Conservation (phyloP, 2,329 filamentous ascomycete species). For the Ceratocystis cacaofunesta region DNA sequence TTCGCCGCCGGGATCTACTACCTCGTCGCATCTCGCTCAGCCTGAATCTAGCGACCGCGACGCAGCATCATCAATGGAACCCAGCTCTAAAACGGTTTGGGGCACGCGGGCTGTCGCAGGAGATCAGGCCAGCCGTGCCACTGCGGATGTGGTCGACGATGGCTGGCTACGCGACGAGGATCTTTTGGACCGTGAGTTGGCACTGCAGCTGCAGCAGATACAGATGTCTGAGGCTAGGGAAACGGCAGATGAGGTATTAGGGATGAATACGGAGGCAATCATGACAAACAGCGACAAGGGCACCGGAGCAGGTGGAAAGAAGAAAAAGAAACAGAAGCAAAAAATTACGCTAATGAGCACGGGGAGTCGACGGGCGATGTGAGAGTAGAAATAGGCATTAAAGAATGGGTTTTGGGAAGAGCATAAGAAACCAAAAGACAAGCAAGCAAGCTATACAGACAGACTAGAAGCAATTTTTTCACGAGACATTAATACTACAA, state of each 20-base stretch:
- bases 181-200: conserved; percentile 44
- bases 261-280: too few species aligned
- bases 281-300: conserved; percentile 11
- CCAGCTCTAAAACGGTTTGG: conserved; percentile 67
- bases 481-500: not conserved
- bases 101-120: conserved; percentile 59
- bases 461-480: not conserved
- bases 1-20: conserved; percentile 33
- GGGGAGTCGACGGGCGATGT: conserved; percentile 36
- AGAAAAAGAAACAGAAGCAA: conserved; percentile 52
- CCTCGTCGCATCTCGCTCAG: not conserved
- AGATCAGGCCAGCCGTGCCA: conserved; percentile 33
- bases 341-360: conserved; percentile 62
- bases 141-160: conserved; percentile 39
- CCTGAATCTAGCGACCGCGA: not conserved
- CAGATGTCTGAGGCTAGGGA: conserved; percentile 24
- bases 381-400: not conserved
- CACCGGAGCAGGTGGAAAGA: conserved; percentile 31
- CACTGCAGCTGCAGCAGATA: conserved; percentile 43
- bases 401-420: not conserved
- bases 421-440: not conserved
- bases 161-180: conserved; percentile 78
- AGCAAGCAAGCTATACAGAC: not conserved
- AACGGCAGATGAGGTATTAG: conserved; percentile 16
- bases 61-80: conserved; percentile 26